Base-by-base conservation (phyloP, 148 eudicot species). In the Euryodendron excelsum region DNA sequence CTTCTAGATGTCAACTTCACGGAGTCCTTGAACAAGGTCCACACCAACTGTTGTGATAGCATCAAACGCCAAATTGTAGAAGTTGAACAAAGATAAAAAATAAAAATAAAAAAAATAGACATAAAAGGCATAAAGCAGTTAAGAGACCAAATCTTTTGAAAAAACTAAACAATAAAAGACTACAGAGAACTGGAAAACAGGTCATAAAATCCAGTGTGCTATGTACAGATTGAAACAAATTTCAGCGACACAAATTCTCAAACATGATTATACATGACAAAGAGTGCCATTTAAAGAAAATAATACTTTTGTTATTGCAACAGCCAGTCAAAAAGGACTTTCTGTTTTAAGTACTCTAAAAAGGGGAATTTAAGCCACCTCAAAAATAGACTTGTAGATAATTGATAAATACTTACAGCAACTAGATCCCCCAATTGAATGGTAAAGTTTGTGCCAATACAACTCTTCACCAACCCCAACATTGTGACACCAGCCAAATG, bases 361-460 rank as follows among this genome's bases (percentile, higher is more conserved):
- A 37, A 2, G n/a, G 2, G 5, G 33, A 69, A 36, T 20, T 41
- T 10, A 23, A 15, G 6, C 45, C 45, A 39, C 3, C 50, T 48
- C 28, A 48, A 30, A 15, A 30, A 34, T 12, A 28, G 50, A 18
- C 56, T 28, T 58, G n/a, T 17, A 61, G 69, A 55, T 5, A 50
- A 68, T 68, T 31, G 25, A 25, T 0, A 61, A 75, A 28, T 15
- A 86, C 96, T 91, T 81, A 95, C 98, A 60, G 98, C 94, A 80
- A 95, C 89, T 52, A 95, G 83, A 87, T 93, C 93, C 53, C 98
- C 98, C 82, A 95, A 95, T 80, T 90, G 98, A 82, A 94, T 90
- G 55, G 98, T 95, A 80, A 95, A 95, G 80, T 95, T 95, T 66
- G 97, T 95, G 72, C 96, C 96, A 33, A 95, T 95, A 71, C 93